Evolutionary conservation across 306 rosid species (phyloP), one percentile per base, ranked within the genome.

Genomic region (Prunus mume): DNA sequence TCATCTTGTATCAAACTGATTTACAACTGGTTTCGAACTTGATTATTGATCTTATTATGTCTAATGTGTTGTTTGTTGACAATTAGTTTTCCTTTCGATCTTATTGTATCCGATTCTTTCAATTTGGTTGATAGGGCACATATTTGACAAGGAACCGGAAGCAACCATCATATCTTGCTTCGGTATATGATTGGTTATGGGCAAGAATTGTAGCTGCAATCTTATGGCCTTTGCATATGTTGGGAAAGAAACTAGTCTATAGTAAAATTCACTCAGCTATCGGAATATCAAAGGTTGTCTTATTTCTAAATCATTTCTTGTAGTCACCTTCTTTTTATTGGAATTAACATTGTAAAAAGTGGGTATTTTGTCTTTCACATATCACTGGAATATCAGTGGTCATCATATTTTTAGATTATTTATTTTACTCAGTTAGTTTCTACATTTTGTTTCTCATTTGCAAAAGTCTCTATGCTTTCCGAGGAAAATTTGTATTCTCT

Each of bases 241-340:
- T 95, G 83, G 98, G 96, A 41, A 92, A 82, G 80, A 94, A 80
- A 76, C 72, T 94, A 64, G 87, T 94, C 69, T 92, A 95, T 81
- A 82, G 80, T 58, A 92, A 90, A 89, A 88, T 95, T 77, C 96
- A 86, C 78, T 88, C 94, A 45, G 87, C 96, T 69, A 85, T 95
- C 7, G 93, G 95, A 80, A 86, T 90, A 56, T 82, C 90, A 46
- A 91, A 87, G 95, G 84, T 81, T 38, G 12, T 54, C 58, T 81
- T 55, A 28, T 77, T 68, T 38, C 71, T 5, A 10, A 54, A 15
- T 30, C 32, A 9, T 52, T 68, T 18, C 17, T 20, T 7, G 6
- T 19, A 12, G 20, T 58, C 38, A 54, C 12, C 57, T 58, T 58
- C 64, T 55, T 27, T 34, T 13, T n/a, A 57, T 13, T 57, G 45